Base-by-base conservation (phyloP, 805 yeast species). In the Phaffomyces opuntiae region DNA sequence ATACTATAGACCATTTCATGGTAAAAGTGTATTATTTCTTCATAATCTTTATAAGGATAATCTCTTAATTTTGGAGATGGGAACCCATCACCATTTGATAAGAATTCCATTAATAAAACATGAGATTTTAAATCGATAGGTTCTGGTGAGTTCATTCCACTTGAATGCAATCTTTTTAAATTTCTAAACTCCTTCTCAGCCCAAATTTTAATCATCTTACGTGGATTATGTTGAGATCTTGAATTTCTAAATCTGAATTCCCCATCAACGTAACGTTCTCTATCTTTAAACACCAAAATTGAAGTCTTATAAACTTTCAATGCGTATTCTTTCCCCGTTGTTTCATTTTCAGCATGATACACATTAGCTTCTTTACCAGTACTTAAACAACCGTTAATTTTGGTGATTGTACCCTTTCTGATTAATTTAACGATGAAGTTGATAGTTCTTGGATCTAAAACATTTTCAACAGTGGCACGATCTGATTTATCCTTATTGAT, bases 281-380 rank as follows among this genome's bases (percentile, higher is more conserved):
- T 73, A 63, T 93, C 99, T 62, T 90, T 93, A 68, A 93, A 93
- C n/a, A 93, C 96, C 50, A 93, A 69, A 53, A 93, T 93, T 0
- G 98, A 90, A 0, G 99, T 93, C 66, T 93, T 93, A 69, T 88
- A 93, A 48, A 93, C 91, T 61, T 93, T 93, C 42, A 93, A 86
- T 0, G 99, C 99, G 55, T 70, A 81, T 55, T 79, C 96, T 50
- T 69, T 73, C 49, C 69, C 72, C 13, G 48, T 54, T 14, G 56
- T 58, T 45, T 73, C 68, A 46, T 71, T 66, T 31, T 53, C 54
- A 3, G 95, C 96, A 60, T 87, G 91, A 62, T 93, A 93, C 0
- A 93, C 97, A 59, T 93, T 93, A n/a, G 99, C 99, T 65, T 93
- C 99, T 63, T 93, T 93, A 40, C 99, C 99, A 0, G 99, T 93